Evolutionary conservation across 139 green algal genomes (phyloP).

Genomic region (Chlamydomonas schloesseri): DNA sequence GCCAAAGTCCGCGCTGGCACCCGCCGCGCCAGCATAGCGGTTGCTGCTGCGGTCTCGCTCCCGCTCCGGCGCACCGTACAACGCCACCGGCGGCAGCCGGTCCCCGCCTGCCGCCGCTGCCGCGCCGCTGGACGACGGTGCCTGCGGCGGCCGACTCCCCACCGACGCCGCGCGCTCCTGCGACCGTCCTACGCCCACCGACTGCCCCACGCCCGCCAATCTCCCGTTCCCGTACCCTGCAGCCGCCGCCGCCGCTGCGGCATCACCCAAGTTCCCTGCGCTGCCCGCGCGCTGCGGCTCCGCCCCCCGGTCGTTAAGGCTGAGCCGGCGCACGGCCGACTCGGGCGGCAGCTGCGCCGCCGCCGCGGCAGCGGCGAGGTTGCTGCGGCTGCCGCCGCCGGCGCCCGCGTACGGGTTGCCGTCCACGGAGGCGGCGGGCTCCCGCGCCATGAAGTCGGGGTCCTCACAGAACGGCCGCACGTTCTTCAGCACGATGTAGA

Average conservation of each 20-base stretch:
- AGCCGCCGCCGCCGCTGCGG: slow-evolving; percentile 6
- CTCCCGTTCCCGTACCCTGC: not conserved
- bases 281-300: too few species aligned
- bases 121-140: too few species aligned
- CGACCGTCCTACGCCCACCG: not conserved
- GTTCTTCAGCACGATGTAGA: slow-evolving; percentile 57
- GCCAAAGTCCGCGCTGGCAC: not conserved
- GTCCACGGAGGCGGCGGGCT: slow-evolving; percentile 12
- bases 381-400: not conserved
- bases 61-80: not conserved
- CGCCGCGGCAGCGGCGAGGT: not conserved
- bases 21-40: slow-evolving; percentile 1
- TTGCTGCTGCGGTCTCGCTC: slow-evolving; percentile 3
- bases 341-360: slow-evolving; percentile 30
- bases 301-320: not conserved
- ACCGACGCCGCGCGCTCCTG: too few species aligned
- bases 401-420: slow-evolving; percentile 9
- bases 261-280: too few species aligned
- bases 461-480: slow-evolving; percentile 54
- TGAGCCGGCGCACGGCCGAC: not conserved
- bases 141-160: too few species aligned
- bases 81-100: not conserved
- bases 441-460: slow-evolving; percentile 22
- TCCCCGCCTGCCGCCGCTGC: too few species aligned
- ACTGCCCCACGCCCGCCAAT: not conserved